A percentile compares a stretch with the other conserved stretches of the same genome.
phyloP scores from a whole-genome alignment of 805 yeast species.

The Candida endomychidarum region DNA sequence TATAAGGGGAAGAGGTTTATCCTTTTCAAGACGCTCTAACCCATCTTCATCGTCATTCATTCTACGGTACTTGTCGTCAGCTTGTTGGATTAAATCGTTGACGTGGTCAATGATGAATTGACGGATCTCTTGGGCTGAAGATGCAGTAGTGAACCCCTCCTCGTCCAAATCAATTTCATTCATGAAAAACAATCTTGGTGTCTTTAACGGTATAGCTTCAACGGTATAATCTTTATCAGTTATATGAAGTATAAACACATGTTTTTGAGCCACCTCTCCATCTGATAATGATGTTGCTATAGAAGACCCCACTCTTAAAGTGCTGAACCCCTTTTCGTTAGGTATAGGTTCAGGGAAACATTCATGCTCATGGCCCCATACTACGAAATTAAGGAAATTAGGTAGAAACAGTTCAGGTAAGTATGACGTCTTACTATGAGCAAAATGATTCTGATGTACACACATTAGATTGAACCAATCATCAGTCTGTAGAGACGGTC shows the following conservation, averaged over 20 bases:
- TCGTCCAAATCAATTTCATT: constrained; percentile 56
- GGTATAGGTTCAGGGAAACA: constrained; percentile 70
- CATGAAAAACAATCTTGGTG: constrained; percentile 84
- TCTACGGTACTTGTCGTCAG: constrained; percentile 49
- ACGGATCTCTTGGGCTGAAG: constrained; percentile 60
- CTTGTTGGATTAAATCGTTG: constrained; percentile 62
- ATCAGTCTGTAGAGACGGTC: constrained; percentile 58
- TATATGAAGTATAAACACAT: constrained; percentile 69
- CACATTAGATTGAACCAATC: constrained; percentile 84
- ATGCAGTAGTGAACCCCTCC: constrained; percentile 58
- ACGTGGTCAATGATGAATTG: constrained; percentile 62
- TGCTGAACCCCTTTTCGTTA: constrained; percentile 67
- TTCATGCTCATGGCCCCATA: constrained; percentile 99
- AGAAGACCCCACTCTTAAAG: constrained; percentile 90
- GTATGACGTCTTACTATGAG: constrained; percentile 76
- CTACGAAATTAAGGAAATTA: constrained; percentile 70
- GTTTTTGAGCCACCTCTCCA: constrained; percentile 76
- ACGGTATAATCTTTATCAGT: constrained; percentile 55
- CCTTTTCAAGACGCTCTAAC: neutral
- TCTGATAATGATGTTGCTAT: constrained; percentile 88
- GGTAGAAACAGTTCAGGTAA: constrained; percentile 87
- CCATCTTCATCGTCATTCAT: constrained; percentile 25
- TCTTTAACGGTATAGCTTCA: constrained; percentile 61
- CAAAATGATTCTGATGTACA: constrained; percentile 88
- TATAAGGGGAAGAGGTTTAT: constrained; percentile 80